Conservation (phyloP, 768 basidiomycete genomes). For the Tylopilus plumbeoviolaceoides region DNA sequence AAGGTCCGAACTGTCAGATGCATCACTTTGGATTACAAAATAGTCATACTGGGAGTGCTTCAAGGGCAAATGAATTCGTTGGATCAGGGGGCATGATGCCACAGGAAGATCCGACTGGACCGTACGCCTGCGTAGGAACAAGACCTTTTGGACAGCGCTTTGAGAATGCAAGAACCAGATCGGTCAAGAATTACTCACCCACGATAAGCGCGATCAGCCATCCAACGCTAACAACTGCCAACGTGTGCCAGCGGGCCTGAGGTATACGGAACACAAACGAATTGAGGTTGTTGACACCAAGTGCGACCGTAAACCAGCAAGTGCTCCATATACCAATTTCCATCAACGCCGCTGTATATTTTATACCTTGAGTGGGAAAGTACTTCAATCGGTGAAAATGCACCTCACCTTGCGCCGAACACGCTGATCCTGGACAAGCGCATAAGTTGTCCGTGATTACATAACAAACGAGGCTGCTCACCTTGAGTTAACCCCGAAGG, state of each 20-base stretch:
- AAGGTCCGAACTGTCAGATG: slow-evolving; percentile 20
- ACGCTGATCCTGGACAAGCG: slow-evolving; percentile 39
- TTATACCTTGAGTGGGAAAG: background rate
- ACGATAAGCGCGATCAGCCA: slow-evolving; percentile 49
- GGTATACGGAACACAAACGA: slow-evolving; percentile 57
- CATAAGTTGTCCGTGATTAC: background rate
- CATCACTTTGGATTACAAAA: background rate
- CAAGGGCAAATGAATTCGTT: slow-evolving; percentile 46
- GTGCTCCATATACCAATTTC: slow-evolving; percentile 59
- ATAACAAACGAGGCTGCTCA: slow-evolving; percentile 18
- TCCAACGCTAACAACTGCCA: slow-evolving; percentile 42
- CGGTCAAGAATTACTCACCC: slow-evolving; percentile 38
- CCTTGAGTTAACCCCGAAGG: slow-evolving; percentile 46
- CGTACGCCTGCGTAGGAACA: slow-evolving; percentile 46
- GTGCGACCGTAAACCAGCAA: slow-evolving; percentile 61
- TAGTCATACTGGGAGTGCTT: slow-evolving; percentile 55
- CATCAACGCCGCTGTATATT: slow-evolving; percentile 45
- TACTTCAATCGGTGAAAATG: background rate
- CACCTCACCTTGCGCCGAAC: slow-evolving; percentile 56
- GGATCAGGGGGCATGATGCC: slow-evolving; percentile 43
- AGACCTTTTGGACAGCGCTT: slow-evolving; percentile 23
- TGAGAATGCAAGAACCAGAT: background rate
- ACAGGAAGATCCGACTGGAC: slow-evolving; percentile 49
- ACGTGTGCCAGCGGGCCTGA: slow-evolving; percentile 47
- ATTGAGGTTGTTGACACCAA: slow-evolving; percentile 65